phyloP scores from a whole-genome alignment of 2,329 filamentous ascomycete species.

The Pseudogymnoascus sp. region DNA sequence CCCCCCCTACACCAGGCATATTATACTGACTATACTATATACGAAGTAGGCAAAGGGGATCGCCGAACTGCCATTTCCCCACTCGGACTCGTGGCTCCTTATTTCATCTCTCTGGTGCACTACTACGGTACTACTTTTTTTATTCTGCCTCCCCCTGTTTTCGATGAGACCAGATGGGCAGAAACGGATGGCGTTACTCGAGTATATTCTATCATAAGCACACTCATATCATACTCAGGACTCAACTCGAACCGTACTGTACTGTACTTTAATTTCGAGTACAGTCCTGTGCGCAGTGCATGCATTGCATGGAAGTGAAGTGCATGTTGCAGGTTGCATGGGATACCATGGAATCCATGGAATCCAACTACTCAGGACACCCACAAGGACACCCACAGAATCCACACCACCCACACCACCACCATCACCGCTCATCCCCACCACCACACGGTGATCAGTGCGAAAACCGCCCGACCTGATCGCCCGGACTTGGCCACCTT shows the following conservation, averaged over 20 bases:
- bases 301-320: neutral
- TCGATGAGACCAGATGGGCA: neutral
- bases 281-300: neutral
- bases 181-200: neutral
- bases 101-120: neutral
- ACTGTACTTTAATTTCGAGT: too few relatives aligned
- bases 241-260: too few relatives aligned
- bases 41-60: conserved; percentile 3
- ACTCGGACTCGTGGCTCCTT: neutral
- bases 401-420: neutral
- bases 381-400: neutral
- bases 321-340: neutral
- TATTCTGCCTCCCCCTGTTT: neutral
- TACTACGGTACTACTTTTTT: neutral
- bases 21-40: neutral
- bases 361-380: neutral
- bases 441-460: conserved; percentile 6
- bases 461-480: conserved; percentile 1
- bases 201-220: neutral
- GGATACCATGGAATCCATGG: neutral
- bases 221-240: neutral
- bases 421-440: neutral
- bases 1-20: neutral
- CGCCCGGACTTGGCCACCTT: neutral
- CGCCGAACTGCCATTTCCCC: neutral